phyloP scores from a whole-genome alignment of 768 basidiomycete species.

The Fomitopsis serialis region DNA sequence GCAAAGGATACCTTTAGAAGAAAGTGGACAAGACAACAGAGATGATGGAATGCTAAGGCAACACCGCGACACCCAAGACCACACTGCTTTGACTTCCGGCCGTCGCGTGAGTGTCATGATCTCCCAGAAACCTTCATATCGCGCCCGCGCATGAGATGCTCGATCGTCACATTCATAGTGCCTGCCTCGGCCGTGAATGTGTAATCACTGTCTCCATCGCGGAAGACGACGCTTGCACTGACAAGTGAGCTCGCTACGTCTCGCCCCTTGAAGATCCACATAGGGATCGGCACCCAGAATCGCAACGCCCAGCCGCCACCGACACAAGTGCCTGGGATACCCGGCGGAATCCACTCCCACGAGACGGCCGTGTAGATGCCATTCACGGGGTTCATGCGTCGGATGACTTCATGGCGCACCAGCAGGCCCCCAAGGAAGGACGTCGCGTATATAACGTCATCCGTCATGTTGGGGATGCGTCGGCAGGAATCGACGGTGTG shows the following conservation, averaged over 20 bases:
- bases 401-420: constrained; percentile 1
- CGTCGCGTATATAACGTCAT: not conserved
- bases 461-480: not conserved
- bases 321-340: constrained; percentile 6
- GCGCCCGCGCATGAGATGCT: not conserved
- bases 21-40: too few relatives aligned
- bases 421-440: not conserved
- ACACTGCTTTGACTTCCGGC: too few relatives aligned
- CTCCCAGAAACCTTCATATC: not conserved
- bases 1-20: too few relatives aligned
- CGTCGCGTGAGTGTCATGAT: too few relatives aligned
- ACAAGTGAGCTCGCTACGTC: constrained; percentile 41
- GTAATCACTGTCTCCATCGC: too few relatives aligned
- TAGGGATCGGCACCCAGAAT: constrained; percentile 44
- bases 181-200: too few relatives aligned
- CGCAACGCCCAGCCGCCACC: constrained; percentile 28
- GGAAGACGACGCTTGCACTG: too few relatives aligned
- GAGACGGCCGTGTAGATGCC: constrained; percentile 8
- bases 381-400: constrained; percentile 2
- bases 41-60: too few relatives aligned
- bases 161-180: too few relatives aligned
- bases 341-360: constrained; percentile 4
- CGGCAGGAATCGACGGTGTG: not conserved
- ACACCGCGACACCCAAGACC: too few relatives aligned
- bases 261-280: constrained; percentile 38